Conservation (phyloP, 1,284 basidiomycete species). For the Macrocybe sp. region DNA sequence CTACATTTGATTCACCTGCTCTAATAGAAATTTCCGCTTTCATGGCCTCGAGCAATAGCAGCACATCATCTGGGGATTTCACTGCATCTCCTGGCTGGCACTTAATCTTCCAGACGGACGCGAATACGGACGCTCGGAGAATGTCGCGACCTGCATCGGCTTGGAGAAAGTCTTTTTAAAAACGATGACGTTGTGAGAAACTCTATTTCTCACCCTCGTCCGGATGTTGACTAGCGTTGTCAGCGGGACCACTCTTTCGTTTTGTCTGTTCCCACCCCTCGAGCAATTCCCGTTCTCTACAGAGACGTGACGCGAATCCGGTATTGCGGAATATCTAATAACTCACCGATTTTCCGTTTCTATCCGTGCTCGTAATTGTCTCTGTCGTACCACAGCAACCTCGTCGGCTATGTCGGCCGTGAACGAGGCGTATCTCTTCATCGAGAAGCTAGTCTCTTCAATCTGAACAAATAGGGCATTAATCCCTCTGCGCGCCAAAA, state of each 20-base stretch:
- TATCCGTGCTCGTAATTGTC: conserved; percentile 30
- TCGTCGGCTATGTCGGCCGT: conserved; percentile 38
- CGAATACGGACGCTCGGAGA: conserved; percentile 43
- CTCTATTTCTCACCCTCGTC: neutral
- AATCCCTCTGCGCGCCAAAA: neutral
- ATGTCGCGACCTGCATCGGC: conserved; percentile 2
- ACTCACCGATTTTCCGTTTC: conserved; percentile 37
- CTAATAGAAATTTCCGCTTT: conserved; percentile 59
- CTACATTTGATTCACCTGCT: conserved; percentile 41
- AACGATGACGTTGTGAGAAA: neutral
- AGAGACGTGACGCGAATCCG: neutral
- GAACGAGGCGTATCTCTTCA: conserved; percentile 45
- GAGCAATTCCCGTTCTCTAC: conserved; percentile 29
- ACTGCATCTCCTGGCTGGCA: conserved; percentile 38
- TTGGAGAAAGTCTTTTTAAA: neutral
- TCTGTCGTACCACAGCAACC: conserved; percentile 35
- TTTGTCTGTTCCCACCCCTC: conserved; percentile 27
- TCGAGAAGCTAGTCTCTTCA: conserved; percentile 46
- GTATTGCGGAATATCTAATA: neutral
- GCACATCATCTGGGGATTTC: conserved; percentile 38
- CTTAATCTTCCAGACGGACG: conserved; percentile 55
- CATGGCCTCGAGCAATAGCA: conserved; percentile 68
- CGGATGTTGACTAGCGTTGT: conserved; percentile 2
- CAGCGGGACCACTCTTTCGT: conserved; percentile 1
- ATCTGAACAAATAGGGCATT: conserved; percentile 29